Conservation (phyloP, 2,329 filamentous ascomycete species). For the Pseudopithomyces chartarum region DNA sequence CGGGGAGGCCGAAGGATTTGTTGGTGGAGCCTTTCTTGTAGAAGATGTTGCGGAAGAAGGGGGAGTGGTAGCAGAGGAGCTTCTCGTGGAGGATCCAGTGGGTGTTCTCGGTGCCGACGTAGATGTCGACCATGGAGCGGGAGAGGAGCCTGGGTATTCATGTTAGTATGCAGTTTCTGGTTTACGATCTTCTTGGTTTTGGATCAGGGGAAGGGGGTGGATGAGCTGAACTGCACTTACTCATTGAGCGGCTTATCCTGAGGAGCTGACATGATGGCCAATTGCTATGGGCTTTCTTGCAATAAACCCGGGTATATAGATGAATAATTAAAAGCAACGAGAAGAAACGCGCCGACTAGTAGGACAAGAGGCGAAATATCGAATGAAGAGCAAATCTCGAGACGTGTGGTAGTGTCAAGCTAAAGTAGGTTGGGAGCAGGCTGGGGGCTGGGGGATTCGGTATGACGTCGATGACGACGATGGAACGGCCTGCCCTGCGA, state of each 20-base stretch:
- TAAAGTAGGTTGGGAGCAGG: conserved; percentile 31
- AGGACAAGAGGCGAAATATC: conserved; percentile 1
- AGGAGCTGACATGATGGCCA: conserved; percentile 26
- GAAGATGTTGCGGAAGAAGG: conserved; percentile 60
- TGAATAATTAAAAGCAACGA: background rate
- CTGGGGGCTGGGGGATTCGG: conserved; percentile 25
- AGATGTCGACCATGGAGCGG: conserved; percentile 60
- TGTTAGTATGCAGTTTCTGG: background rate
- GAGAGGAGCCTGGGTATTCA: conserved; percentile 54
- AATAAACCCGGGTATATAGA: background rate
- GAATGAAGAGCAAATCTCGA: conserved; percentile 9
- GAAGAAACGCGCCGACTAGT: background rate
- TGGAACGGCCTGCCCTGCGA: conserved; percentile 23
- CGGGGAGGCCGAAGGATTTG: conserved; percentile 55
- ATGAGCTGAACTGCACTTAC: conserved; percentile 20
- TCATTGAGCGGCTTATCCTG: conserved; percentile 43
- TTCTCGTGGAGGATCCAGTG: conserved; percentile 63
- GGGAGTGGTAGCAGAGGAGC: conserved; percentile 59
- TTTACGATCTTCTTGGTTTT: background rate
- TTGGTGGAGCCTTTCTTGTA: conserved; percentile 42
- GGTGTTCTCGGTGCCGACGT: conserved; percentile 59
- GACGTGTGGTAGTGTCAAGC: conserved; percentile 28
- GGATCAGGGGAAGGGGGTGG: background rate
- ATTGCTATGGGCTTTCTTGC: background rate
- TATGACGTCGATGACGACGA: conserved; percentile 41